Base-by-base conservation (phyloP, 345 rosid genomes). In the Rhodamnia argentea region DNA sequence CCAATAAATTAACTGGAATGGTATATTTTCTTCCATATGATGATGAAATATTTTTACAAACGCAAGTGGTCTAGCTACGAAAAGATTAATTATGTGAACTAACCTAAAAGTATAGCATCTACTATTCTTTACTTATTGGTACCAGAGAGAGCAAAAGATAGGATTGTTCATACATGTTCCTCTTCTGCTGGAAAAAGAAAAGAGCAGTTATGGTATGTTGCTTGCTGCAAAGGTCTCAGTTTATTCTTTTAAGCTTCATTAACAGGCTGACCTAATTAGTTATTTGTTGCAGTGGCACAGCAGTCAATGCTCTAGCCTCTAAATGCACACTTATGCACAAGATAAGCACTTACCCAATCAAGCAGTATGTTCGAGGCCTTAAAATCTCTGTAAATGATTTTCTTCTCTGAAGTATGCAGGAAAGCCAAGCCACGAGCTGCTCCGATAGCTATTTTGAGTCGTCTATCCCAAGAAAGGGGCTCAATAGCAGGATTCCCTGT, bases 331-430 rank as follows among this genome's bases (percentile, higher is more conserved):
- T 22, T 11, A 47, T 14, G 37, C 62, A 83, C 16, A 83, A 54
- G n/a, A 32, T n/a, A 40, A 55, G 56, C 83, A 90, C 95, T 89
- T 85, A 97, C 99, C 94, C 78, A 88, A 82, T 95, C 98, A 40
- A 97, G 93, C 87, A 96, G 90, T 82, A 97, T 93, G 88, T 94
- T 96, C 6, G 98, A 93, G 59, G 99, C 94, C 92, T 95, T 94
- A 86, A 96, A 95, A 90, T 95, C 98, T 87, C 96, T 89, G 88
- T 95, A 93, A 85, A 96, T 96, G 91, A 97, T 94, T 88, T 93
- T 90, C 91, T 92, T 92, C 24, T 95, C 94, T 24, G 92, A 94
- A 59, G 92, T 83, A 87, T 97, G 99, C 58, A 95, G 91, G 89
- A 93, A 95, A 32, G 93, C 93, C 75, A 97, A 92, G 82, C 96